phyloP scores from a whole-genome alignment of 345 rosid genomes.

The Citrus trifoliata region DNA sequence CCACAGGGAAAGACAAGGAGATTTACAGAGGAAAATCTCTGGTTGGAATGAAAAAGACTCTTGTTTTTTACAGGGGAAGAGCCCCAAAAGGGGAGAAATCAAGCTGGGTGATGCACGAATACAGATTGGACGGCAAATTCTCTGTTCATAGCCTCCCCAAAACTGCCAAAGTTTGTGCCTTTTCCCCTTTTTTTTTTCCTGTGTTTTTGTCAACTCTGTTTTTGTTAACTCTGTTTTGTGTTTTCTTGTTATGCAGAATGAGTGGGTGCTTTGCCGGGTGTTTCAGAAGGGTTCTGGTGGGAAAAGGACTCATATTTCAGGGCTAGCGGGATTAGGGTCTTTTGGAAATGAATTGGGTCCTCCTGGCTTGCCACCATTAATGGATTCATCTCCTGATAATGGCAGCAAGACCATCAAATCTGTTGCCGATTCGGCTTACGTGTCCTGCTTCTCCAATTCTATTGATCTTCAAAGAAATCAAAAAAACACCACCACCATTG shows the following conservation, averaged over 20 bases:
- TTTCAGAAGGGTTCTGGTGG: constrained; percentile 74
- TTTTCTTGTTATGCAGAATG: constrained; percentile 45
- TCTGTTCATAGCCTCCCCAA: constrained; percentile 69
- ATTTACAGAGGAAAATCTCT: constrained; percentile 63
- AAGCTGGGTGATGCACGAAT: constrained; percentile 97
- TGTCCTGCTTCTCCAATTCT: constrained; percentile 83
- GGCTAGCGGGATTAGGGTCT: constrained; percentile 31
- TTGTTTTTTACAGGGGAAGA: constrained; percentile 85
- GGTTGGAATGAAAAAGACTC: constrained; percentile 95
- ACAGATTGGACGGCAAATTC: constrained; percentile 70
- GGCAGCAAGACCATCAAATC: constrained; percentile 27
- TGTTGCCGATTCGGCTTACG: constrained; percentile 38
- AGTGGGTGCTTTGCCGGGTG: constrained; percentile 92
- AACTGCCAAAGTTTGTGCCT: constrained; percentile 58
- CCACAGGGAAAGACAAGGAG: constrained; percentile 92
- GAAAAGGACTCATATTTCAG: constrained; percentile 67
- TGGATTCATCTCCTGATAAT: constrained; percentile 44
- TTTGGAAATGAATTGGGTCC: constrained; percentile 40
- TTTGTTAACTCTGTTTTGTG: neutral
- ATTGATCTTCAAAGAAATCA: constrained; percentile 25
- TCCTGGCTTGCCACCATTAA: constrained; percentile 60
- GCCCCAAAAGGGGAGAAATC: constrained; percentile 88
- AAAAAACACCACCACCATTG: constrained; percentile 12
- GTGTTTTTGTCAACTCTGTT: neutral
- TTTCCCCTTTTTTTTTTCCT: neutral